Evolutionary conservation across 345 rosid genomes (phyloP).

Genomic region (Psidium friedrichsthalianum): DNA sequence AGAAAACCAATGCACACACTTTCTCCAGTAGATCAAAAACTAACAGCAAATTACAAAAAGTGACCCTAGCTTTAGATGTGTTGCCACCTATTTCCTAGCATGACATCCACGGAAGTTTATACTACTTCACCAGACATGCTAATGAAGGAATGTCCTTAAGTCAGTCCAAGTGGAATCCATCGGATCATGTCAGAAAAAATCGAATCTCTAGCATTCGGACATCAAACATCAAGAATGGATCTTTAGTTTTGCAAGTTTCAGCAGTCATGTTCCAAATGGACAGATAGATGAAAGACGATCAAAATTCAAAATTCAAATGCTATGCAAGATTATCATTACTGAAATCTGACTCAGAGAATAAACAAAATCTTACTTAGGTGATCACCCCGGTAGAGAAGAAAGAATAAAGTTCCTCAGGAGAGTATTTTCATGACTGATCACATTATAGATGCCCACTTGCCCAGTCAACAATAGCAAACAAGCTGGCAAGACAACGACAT

Average conservation of each 20-base stretch:
- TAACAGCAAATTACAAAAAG: neutral
- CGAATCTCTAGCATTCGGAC: neutral
- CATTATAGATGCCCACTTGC: neutral
- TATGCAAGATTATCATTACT: neutral
- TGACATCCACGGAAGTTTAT: neutral
- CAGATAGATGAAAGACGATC: neutral
- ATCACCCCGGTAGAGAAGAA: neutral
- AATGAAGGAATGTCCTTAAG: neutral
- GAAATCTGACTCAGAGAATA: neutral
- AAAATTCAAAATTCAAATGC: neutral
- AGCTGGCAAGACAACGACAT: neutral
- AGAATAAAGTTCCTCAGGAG: neutral
- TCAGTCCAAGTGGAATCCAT: neutral
- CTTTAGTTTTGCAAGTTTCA: neutral
- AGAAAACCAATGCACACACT: neutral
- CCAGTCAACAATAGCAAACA: neutral
- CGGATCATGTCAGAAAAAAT: neutral
- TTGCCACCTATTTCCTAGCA: neutral
- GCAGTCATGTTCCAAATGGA: neutral
- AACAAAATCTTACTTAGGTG: neutral
- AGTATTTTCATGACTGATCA: neutral
- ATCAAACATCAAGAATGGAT: neutral
- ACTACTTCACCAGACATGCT: neutral
- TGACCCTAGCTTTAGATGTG: neutral
- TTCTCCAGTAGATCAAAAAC: neutral